Base-by-base conservation (phyloP, 2,329 filamentous ascomycete species). In the Botrytis paeoniae region DNA sequence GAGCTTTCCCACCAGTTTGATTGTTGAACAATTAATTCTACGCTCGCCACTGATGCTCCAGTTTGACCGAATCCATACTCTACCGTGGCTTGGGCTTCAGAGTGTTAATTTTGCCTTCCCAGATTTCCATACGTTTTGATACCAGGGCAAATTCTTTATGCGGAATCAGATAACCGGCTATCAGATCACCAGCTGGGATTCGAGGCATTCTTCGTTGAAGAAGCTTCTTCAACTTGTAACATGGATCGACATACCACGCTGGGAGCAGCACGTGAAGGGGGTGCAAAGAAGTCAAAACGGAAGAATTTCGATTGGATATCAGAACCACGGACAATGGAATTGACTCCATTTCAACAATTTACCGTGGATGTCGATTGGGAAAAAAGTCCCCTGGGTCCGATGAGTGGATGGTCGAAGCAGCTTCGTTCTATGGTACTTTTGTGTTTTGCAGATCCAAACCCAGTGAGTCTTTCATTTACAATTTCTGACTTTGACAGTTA, bases 361-460 rank as follows among this genome's bases (percentile, higher is more conserved):
- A 73, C 82, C 29, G 76, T 83, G 16, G 78, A 78, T 37, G 81
- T 91, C 29, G 90, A 95, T 80, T 96, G 93, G 93, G 86, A 86
- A 1, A 84, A 86, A 0, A 95, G 93, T 2, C 84, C 90, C 1
- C 83, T 96, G 2, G 93, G 93, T 0, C 91, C 92, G 0, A 93
- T 95, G 54, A 69, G 43, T 64, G 82, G 87, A 18, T 91, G 93
- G 77, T 83, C 95, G 66, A 87, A 92, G 63, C 91, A 94, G 76
- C 83, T 96, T 70, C 87, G 93, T 63, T 88, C 89, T 75, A 92
- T 95, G 88, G 90, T 91, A 57, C 95, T 94, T 80, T 82, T 95
- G 60, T 88, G 95, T 77, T 94, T 95, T 92, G 90, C 88, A 37
- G 92, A 89, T 75, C 91, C 92, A 12, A 89, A 93, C 78, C 90